Evolutionary conservation across 2,329 filamentous ascomycete species (phyloP).

Genomic region (Claviceps purpurea): DNA sequence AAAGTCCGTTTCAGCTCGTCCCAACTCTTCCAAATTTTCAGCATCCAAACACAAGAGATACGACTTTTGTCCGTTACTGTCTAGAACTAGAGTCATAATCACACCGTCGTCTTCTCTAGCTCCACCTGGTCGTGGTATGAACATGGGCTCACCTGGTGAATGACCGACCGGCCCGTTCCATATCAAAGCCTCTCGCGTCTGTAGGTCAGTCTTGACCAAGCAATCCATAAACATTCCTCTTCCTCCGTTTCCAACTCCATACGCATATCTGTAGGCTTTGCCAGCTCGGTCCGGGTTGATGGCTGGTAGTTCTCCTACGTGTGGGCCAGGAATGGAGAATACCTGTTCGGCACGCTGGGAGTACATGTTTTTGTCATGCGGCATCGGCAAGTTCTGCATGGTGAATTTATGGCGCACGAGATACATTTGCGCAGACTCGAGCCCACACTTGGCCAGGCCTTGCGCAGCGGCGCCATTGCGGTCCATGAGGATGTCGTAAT

Average conservation of each 20-base stretch:
- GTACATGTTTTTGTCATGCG: constrained; percentile 6
- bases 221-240: constrained; percentile 47
- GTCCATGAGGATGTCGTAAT: constrained; percentile 54
- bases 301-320: constrained; percentile 49
- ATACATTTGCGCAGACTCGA: constrained; percentile 19
- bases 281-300: constrained; percentile 46
- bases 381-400: constrained; percentile 13
- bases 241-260: constrained; percentile 41
- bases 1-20: constrained; percentile 47
- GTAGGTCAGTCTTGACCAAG: constrained; percentile 51
- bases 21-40: constrained; percentile 47
- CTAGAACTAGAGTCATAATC: constrained; percentile 48
- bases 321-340: constrained; percentile 35
- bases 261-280: constrained; percentile 45
- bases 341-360: constrained; percentile 19
- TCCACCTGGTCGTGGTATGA: constrained; percentile 35
- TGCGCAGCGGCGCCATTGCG: constrained; percentile 30
- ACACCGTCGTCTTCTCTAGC: constrained; percentile 49
- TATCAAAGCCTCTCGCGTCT: constrained; percentile 33
- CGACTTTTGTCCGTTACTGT: constrained; percentile 43
- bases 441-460: constrained; percentile 28
- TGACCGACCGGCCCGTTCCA: constrained; percentile 48
- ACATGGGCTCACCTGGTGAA: constrained; percentile 57
- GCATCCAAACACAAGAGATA: constrained; percentile 56
- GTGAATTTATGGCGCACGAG: constrained; percentile 32